Percentiles rank a stretch among this genome's conserved stretches.
phyloP scores from a whole-genome alignment of 352 stramenopile genomes.

The Pythium diclinum region DNA sequence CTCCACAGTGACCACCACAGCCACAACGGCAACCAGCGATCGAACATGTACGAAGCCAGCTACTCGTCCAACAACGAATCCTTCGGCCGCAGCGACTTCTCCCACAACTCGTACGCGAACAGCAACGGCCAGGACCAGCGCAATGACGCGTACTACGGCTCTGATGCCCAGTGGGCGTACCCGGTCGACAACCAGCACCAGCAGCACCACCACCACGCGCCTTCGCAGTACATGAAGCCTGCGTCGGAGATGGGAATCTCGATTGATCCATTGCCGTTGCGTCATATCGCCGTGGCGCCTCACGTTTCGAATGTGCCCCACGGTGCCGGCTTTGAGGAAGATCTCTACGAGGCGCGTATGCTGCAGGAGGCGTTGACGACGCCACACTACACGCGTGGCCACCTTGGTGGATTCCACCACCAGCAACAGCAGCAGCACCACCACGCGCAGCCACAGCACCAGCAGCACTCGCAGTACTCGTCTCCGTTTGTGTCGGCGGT shows the following conservation, averaged over 20 bases:
- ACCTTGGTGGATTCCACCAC: constrained; percentile 19
- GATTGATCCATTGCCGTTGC: constrained; percentile 25
- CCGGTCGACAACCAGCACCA: constrained; percentile 5
- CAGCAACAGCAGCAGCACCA: constrained; percentile 17
- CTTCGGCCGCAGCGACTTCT: constrained; percentile 3
- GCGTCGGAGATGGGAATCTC: constrained; percentile 18
- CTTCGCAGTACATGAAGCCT: constrained; percentile 11
- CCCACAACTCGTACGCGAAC: constrained; percentile 7
- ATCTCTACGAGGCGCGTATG: constrained; percentile 36
- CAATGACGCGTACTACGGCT: constrained; percentile 15
- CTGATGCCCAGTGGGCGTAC: constrained; percentile 19
- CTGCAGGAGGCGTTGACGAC: constrained; percentile 33
- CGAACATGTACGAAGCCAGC: constrained; percentile 4
- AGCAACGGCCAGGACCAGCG: constrained; percentile 1
- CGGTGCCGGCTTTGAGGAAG: constrained; percentile 22
- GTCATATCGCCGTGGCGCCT: constrained; percentile 16
- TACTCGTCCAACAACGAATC: constrained; percentile 10
- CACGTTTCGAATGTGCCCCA: constrained; percentile 1
- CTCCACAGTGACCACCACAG: constrained; percentile 3
- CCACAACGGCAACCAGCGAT: constrained; percentile 14
- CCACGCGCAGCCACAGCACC: constrained; percentile 13
- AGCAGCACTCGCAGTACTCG: constrained; percentile 20
- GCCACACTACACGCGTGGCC: constrained; percentile 20
- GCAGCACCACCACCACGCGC: constrained; percentile 7
- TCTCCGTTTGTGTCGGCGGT: constrained; percentile 27